Percentiles rank a stretch among this genome's conserved stretches.
These are phyloP conservation scores for Bipolaris victoriae DNA, from an alignment of 2,329 filamentous ascomycete genomes.

Conservation along the genomic window DNA sequence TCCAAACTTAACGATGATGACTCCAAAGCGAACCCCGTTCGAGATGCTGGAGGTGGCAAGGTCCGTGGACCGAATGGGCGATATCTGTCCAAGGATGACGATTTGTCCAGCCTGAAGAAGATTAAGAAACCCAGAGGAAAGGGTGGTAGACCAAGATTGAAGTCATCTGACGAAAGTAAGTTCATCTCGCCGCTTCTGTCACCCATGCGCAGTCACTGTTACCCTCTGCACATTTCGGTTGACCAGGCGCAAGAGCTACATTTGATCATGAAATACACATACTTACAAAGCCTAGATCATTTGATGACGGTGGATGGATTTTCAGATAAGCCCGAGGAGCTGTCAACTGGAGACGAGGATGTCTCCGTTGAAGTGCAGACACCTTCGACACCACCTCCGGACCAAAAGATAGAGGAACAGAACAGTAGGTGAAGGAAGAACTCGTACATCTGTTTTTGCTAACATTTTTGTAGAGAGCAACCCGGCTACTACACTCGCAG, in stretches of 20 bases:
- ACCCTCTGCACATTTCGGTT: no score
- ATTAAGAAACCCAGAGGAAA: conserved; percentile 8
- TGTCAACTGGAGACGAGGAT: neutral
- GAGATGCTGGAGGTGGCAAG: conserved; percentile 21
- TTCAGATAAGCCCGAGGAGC: neutral
- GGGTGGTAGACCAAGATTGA: neutral
- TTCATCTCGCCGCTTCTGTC: neutral
- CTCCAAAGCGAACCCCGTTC: conserved; percentile 1
- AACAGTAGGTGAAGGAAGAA: neutral
- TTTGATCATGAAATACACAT: no score
- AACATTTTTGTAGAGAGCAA: neutral
- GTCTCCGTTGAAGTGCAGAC: neutral
- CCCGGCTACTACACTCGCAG: neutral
- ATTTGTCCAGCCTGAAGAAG: neutral
- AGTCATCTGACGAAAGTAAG: neutral
- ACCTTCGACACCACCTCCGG: neutral
- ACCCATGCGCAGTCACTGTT: neutral
- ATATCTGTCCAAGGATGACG: conserved; percentile 15
- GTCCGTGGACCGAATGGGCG: conserved; percentile 27
- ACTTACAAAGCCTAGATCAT: neutral
- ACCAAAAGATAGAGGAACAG: neutral
- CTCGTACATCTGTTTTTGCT: neutral
- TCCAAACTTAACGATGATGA: neutral
- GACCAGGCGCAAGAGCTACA: no score
- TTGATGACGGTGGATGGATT: neutral